Conservation (phyloP, 2,329 filamentous ascomycete genomes). For the Phialophora tarda region DNA sequence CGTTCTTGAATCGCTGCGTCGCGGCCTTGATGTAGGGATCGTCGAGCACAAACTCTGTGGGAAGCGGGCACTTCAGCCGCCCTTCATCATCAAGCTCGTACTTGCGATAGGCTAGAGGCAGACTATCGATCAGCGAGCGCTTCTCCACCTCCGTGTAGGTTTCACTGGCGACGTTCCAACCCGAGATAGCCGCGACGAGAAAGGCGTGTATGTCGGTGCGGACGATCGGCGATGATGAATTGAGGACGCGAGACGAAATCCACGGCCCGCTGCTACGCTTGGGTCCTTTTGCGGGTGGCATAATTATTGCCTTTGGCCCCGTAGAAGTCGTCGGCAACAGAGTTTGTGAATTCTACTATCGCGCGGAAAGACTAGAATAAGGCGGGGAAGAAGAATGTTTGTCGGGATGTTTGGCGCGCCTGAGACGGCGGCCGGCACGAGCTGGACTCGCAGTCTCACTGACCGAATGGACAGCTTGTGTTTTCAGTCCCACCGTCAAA, state of each 20-base stretch:
- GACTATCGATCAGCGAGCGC: slow-evolving; percentile 31
- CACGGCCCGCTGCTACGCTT: slow-evolving; percentile 30
- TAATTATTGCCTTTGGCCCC: background rate
- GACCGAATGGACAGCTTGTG: background rate
- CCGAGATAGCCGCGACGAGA: slow-evolving; percentile 31
- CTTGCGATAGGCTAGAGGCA: slow-evolving; percentile 30
- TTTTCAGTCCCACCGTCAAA: background rate
- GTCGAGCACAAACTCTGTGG: slow-evolving; percentile 28
- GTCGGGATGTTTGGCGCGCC: background rate
- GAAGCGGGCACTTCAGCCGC: slow-evolving; percentile 29
- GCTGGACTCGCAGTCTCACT: background rate
- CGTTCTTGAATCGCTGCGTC: slow-evolving; percentile 56
- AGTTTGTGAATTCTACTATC: background rate
- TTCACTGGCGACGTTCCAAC: slow-evolving; percentile 24
- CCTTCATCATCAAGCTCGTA: slow-evolving; percentile 30
- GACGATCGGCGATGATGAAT: slow-evolving; percentile 32
- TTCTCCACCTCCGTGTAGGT: slow-evolving; percentile 37
- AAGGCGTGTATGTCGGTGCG: slow-evolving; percentile 35
- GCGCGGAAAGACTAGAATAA: background rate
- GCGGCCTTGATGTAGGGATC: slow-evolving; percentile 37
- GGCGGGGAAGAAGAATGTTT: background rate
- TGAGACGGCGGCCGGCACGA: too few relatives aligned
- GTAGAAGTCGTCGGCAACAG: background rate
- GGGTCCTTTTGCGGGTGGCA: slow-evolving; percentile 21
- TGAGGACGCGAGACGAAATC: slow-evolving; percentile 32